phyloP scores from a whole-genome alignment of 164 flowering plant species.

The Umbilicus rupestris region DNA sequence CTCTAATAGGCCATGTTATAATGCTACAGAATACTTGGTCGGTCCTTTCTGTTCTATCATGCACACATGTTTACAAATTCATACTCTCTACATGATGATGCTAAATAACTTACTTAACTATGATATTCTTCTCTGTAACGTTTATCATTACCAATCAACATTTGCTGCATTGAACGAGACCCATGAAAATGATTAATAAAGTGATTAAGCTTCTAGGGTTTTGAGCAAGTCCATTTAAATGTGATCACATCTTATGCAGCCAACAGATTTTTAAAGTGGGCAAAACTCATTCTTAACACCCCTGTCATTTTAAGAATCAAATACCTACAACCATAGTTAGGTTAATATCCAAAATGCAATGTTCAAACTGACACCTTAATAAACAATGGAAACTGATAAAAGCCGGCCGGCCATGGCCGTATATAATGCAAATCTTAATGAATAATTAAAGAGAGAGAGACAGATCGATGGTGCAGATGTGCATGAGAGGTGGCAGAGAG shows the following conservation, averaged over 20 bases:
- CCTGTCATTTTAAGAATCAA: no score
- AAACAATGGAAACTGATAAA: not conserved
- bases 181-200: no score
- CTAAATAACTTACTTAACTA: not conserved
- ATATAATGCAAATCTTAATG: not conserved
- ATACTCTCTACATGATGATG: not conserved
- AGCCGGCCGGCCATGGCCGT: not conserved
- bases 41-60: not conserved
- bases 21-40: no score
- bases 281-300: no score
- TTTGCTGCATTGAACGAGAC: not conserved
- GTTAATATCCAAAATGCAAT: not conserved
- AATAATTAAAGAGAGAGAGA: not conserved
- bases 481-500: conserved; percentile 1
- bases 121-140: not conserved
- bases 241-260: no score
- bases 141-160: not conserved
- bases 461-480: not conserved
- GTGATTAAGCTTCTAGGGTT: not conserved
- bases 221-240: not conserved
- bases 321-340: no score
- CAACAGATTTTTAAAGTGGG: no score
- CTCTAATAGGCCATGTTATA: no score
- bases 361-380: not conserved
- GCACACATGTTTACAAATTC: conserved; percentile 1